Conservation (phyloP, 768 basidiomycete species). For the Phanerochaete sordida region DNA sequence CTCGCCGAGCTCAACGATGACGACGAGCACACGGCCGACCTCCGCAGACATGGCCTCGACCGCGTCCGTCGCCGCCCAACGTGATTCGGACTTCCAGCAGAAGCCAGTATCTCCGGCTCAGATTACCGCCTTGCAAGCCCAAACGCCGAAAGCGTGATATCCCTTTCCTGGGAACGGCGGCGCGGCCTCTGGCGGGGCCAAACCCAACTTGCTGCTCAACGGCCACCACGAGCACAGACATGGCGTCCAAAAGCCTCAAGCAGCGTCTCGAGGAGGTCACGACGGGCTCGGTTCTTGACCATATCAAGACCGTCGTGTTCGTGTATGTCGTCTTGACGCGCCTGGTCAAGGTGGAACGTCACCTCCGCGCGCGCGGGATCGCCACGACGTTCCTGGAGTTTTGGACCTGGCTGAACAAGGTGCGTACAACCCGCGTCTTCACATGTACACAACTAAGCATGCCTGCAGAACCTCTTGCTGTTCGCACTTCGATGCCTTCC, state of each 20-base stretch:
- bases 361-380: conserved; percentile 62
- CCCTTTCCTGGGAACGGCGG: neutral
- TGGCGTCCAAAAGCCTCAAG: neutral
- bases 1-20: neutral
- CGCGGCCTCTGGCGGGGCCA: neutral
- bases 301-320: conserved; percentile 53
- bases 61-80: neutral
- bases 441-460: conserved; percentile 1
- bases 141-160: neutral
- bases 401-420: conserved; percentile 51
- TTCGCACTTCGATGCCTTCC: conserved; percentile 59
- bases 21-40: neutral
- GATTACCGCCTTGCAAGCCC: neutral
- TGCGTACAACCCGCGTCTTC: conserved; percentile 24
- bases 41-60: neutral
- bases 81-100: neutral
- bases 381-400: conserved; percentile 44
- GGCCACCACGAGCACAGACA: neutral
- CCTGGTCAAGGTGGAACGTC: conserved; percentile 51
- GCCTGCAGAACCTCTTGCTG: conserved; percentile 46
- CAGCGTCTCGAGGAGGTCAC: neutral
- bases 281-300: conserved; percentile 27
- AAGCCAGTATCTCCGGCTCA: neutral
- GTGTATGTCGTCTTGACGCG: conserved; percentile 55
- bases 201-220: neutral